Evolutionary conservation across 2,329 filamentous ascomycete species (phyloP), one percentile per base, ranked within the genome.

Genomic region (Tolypocladium endophyticum): DNA sequence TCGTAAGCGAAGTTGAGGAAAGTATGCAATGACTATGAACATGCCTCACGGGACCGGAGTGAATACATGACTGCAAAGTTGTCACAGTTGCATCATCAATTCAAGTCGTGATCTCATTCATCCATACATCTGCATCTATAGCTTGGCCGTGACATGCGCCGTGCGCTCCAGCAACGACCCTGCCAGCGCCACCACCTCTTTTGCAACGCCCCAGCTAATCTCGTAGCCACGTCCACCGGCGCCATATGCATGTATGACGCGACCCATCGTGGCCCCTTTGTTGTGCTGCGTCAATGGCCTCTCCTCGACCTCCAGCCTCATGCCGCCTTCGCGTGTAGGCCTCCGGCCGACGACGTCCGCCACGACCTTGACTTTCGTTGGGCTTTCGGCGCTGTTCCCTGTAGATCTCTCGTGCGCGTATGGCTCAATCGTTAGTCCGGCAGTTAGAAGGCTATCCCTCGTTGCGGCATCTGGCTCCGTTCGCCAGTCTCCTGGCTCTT

Each of bases 221-320:
- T 86, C 83, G 63, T 77, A 85, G 0, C 83, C 83, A 35, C 83
- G 74, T 5, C 83, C 83, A 8, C 81, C 83, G 36, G 81, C 76
- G 4, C 83, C 83, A 66, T 86, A 86, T 0, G 81, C 82, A 69
- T 85, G 82, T 7, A 85, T 58, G 0, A 71, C 65, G 23, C 9
- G 20, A 18, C 57, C 20, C 16, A 12, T 25, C 4, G 18, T 25
- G 25, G 28, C 4, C 18, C 38, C 52, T n/a, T 28, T 47, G 14
- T 16, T 12, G 14, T 39, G 30, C 9, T 11, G 28, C 8, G 20
- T 23, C 0, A 23, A 9, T 2, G n/a, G 8, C 28, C 52, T 58
- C 9, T 68, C 67, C 66, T 85, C 81, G n/a, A 71, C 70, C 66
- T 84, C 81, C 20, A 85, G 70, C n/a, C 82, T 72, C 73, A 84